Base-by-base conservation (phyloP, 257 asterid genomes). In the Solanum gracilifrons region DNA sequence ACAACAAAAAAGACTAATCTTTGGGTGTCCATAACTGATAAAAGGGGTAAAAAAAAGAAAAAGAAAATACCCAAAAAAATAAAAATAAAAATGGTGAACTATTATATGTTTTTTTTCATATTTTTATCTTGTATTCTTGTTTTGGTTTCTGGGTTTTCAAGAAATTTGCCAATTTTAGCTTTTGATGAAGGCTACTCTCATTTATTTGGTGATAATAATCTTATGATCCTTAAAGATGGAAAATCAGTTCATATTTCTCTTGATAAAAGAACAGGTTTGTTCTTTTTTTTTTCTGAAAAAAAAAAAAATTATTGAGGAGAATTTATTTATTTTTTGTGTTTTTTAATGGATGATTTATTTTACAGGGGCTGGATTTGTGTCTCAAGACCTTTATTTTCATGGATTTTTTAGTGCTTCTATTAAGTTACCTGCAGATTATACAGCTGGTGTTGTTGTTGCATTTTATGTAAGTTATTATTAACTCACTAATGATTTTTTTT, bases 401-500 rank as follows among this genome's bases (percentile, higher is more conserved):
- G 99, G 99, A 51, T 93, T 90, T 85, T 96, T 95, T 87, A 96
- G 98, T 90, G 99, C 98, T 89, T 93, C 99, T 31, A 90, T 96
- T 33, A 96, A 96, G 90, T 96, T 96, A 20, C 99, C 99, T 88
- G 90, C 98, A 25, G 99, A 93, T 92, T 96, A 95, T 87, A 96
- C 98, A 60, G 98, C 99, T 87, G 99, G 99, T 15, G 99, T 96
- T 76, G 99, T 96, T n/a, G 99, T 96, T 83, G 98, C 99, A 11
- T 96, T 96, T 86, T 96, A 96, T 92, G 99, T 96, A 83, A 94
- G 99, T 92, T 41, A n/a, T 21, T 68, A 37, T 29, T 66, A 76
- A 23, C 6, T n/a, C 32, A 41, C 5, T 29, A 35, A 31, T 11
- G 25, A 16, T 46, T 77, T 46, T 36, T 29, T 32, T 9, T 25